Percentiles rank a stretch among this genome's conserved stretches.
Conservation (phyloP, 495 filamentous ascomycete species). For the Apiosordaria backusii region DNA sequence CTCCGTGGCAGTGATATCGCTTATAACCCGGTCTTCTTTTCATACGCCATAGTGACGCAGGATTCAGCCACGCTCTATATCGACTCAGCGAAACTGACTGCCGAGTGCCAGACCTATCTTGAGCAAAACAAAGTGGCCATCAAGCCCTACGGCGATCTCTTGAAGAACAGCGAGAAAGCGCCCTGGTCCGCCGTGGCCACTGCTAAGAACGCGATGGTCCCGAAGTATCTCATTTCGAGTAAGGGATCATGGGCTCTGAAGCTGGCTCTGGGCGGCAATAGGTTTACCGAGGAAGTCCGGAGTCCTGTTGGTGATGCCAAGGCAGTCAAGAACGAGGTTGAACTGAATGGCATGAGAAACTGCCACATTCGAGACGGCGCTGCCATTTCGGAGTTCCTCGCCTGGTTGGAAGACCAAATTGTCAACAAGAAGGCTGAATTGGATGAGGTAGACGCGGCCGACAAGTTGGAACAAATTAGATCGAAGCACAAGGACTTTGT, state of each 20-base stretch:
- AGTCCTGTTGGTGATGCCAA: slow-evolving; percentile 93
- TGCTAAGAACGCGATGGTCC: slow-evolving; percentile 33
- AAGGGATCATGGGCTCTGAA: slow-evolving; percentile 93
- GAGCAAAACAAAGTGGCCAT: slow-evolving; percentile 63
- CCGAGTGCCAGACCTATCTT: slow-evolving; percentile 68
- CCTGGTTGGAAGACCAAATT: slow-evolving; percentile 92
- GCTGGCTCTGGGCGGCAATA: slow-evolving; percentile 81
- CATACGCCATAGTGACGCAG: slow-evolving; percentile 86
- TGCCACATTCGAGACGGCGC: slow-evolving; percentile 96
- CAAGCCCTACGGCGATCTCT: slow-evolving; percentile 82
- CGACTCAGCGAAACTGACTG: slow-evolving; percentile 69
- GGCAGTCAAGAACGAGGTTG: slow-evolving; percentile 92
- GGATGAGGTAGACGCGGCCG: slow-evolving; percentile 86
- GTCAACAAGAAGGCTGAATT: slow-evolving; percentile 65
- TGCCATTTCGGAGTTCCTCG: slow-evolving; percentile 87
- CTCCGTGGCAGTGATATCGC: slow-evolving; percentile 93
- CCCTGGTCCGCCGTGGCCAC: slow-evolving; percentile 51
- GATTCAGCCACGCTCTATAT: slow-evolving; percentile 81
- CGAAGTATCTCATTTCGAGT: slow-evolving; percentile 84
- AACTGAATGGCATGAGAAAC: slow-evolving; percentile 87
- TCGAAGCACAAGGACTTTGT: slow-evolving; percentile 79
- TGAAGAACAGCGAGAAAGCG: slow-evolving; percentile 67
- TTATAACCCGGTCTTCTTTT: slow-evolving; percentile 99
- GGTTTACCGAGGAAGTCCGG: slow-evolving; percentile 77
- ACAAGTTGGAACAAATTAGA: slow-evolving; percentile 82